Percentiles rank a stretch among this genome's conserved stretches.
Conservation (phyloP, 2,329 filamentous ascomycete genomes). For the Kalaharituber pfeilii region DNA sequence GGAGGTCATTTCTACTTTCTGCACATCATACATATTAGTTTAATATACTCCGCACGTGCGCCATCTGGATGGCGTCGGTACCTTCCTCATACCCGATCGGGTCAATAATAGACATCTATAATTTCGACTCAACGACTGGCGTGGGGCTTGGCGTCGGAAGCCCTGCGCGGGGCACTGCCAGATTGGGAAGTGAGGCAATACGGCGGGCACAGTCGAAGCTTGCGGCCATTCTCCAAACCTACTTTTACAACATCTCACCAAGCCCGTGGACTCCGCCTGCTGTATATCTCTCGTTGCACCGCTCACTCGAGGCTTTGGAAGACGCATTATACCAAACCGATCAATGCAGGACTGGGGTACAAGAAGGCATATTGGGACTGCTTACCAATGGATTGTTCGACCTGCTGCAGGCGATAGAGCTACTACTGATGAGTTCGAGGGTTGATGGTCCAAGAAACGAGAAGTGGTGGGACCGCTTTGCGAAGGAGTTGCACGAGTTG, state of each 20-base stretch:
- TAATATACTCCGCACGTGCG: too few relatives aligned
- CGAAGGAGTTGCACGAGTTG: not conserved
- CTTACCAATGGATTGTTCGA: not conserved
- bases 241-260: not conserved
- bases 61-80: too few relatives aligned
- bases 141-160: not conserved
- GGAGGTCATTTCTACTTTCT: too few relatives aligned
- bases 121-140: not conserved
- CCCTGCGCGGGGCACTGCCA: not conserved
- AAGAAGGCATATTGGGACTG: not conserved
- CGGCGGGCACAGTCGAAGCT: not conserved
- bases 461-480: not conserved
- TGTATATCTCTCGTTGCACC: not conserved
- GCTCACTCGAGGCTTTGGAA: not conserved
- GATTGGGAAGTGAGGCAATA: not conserved
- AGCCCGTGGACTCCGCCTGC: not conserved
- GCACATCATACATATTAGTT: too few relatives aligned
- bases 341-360: not conserved
- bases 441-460: not conserved
- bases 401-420: not conserved
- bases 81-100: not conserved
- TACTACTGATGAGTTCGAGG: not conserved
- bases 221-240: not conserved
- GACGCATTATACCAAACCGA: not conserved
- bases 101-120: conserved; percentile 1